phyloP scores from a whole-genome alignment of 805 yeast genomes.

The Candida nemodendra region DNA sequence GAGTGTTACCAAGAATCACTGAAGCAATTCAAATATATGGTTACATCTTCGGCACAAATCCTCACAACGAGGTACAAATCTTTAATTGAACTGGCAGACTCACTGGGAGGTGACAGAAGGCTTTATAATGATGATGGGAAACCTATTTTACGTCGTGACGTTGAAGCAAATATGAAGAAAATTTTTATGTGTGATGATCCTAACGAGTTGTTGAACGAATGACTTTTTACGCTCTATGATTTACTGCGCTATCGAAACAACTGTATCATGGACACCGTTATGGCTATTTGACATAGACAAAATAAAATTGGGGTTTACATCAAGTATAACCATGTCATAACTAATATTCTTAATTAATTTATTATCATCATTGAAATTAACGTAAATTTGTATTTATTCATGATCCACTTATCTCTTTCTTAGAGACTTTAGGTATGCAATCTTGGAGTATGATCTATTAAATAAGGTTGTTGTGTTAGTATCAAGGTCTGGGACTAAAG shows the following conservation, averaged over 20 bases:
- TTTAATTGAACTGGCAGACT: slow-evolving; percentile 27
- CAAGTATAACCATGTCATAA: no score
- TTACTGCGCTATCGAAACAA: no score
- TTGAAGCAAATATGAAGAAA: slow-evolving; percentile 46
- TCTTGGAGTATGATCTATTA: slow-evolving; percentile 34
- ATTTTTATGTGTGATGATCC: slow-evolving; percentile 53
- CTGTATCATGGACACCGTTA: no score
- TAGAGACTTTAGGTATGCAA: slow-evolving; percentile 32
- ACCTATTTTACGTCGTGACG: slow-evolving; percentile 39
- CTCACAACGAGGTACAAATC: slow-evolving; percentile 41
- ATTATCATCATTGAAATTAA: no score
- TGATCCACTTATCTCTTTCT: slow-evolving; percentile 11
- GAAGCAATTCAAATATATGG: slow-evolving; percentile 57
- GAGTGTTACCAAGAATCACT: slow-evolving; percentile 51
- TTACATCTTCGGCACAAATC: slow-evolving; percentile 47
- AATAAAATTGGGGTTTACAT: not conserved
- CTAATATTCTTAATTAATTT: not conserved
- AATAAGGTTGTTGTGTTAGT: slow-evolving; percentile 6
- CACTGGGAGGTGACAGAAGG: not conserved
- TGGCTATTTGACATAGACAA: not conserved
- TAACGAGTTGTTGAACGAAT: slow-evolving; percentile 34
- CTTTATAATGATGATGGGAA: slow-evolving; percentile 9
- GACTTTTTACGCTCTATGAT: no score
- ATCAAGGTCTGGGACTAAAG: not conserved
- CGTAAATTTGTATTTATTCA: no score